These are phyloP conservation scores for Mimosa pudica DNA, from an alignment of 306 rosid species.

Conservation along the genomic window DNA sequence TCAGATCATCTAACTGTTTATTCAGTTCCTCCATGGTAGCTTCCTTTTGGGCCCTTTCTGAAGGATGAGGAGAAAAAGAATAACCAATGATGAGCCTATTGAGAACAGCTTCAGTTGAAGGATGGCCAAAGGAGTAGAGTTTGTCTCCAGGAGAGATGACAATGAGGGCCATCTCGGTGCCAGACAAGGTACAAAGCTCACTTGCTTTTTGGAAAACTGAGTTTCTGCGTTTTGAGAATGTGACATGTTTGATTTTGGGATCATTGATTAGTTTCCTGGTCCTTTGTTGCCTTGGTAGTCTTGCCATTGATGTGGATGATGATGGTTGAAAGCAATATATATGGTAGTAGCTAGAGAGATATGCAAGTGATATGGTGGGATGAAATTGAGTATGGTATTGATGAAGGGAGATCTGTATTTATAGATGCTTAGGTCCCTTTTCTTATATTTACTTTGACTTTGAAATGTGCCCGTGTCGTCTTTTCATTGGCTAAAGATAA, in stretches of 20 bases:
- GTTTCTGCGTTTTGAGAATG: background rate
- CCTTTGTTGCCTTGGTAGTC: too few species aligned
- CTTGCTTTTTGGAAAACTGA: background rate
- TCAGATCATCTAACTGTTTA: background rate
- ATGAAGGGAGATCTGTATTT: background rate
- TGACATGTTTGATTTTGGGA: background rate
- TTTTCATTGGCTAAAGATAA: background rate
- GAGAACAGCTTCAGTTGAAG: background rate
- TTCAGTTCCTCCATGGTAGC: background rate
- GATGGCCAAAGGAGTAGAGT: background rate
- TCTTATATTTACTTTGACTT: background rate
- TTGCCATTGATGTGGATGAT: background rate
- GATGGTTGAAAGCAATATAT: too few species aligned
- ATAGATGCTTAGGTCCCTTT: background rate
- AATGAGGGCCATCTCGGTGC: background rate
- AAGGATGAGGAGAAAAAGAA: too few species aligned
- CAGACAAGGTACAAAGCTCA: background rate
- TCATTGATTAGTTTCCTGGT: background rate
- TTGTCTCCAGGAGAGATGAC: background rate
- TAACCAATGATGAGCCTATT: background rate
- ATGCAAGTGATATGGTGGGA: background rate
- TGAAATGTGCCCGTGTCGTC: background rate
- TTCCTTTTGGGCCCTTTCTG: background rate
- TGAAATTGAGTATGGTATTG: background rate
- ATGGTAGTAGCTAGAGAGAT: background rate